Evolutionary conservation across 1,284 basidiomycete genomes (phyloP).

Genomic region (Cryptococcus sp.): DNA sequence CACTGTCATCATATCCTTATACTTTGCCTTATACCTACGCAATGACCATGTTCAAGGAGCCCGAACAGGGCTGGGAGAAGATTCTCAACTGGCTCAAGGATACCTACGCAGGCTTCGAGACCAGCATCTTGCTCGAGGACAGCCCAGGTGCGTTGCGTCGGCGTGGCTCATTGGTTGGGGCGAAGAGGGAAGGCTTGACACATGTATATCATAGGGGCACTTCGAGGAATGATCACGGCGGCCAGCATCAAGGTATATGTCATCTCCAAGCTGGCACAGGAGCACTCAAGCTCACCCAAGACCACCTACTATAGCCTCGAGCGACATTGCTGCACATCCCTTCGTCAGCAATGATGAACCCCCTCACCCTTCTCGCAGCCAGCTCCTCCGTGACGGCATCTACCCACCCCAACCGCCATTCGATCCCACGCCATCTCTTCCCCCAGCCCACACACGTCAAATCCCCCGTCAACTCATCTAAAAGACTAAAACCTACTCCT

Average conservation of each 20-base stretch:
- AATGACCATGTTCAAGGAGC: neutral
- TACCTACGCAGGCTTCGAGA: conserved; percentile 17
- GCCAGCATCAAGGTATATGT: too few relatives aligned
- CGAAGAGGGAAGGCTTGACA: too few relatives aligned
- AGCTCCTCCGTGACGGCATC: neutral
- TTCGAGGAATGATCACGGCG: too few relatives aligned
- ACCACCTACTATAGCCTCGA: conserved; percentile 23
- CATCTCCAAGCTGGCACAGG: too few relatives aligned
- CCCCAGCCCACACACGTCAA: conserved; percentile 14
- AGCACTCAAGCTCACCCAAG: too few relatives aligned
- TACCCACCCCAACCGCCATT: conserved; percentile 11
- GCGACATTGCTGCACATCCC: conserved; percentile 66
- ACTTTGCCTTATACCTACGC: neutral
- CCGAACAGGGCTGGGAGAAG: conserved; percentile 1
- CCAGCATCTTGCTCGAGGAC: conserved; percentile 10
- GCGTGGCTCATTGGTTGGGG: too few relatives aligned
- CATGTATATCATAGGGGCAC: too few relatives aligned
- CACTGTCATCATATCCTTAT: neutral
- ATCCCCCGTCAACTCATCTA: conserved; percentile 1
- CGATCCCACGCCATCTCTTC: conserved; percentile 37
- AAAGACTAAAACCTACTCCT: conserved; percentile 4
- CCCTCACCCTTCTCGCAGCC: conserved; percentile 56
- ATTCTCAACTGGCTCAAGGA: conserved; percentile 14
- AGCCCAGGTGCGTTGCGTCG: conserved; percentile 13
- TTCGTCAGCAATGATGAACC: conserved; percentile 64